A percentile compares a stretch with the other conserved stretches of the same genome.
phyloP scores from a whole-genome alignment of 2,329 filamentous ascomycete species.

The Teratosphaeria nubilosa region DNA sequence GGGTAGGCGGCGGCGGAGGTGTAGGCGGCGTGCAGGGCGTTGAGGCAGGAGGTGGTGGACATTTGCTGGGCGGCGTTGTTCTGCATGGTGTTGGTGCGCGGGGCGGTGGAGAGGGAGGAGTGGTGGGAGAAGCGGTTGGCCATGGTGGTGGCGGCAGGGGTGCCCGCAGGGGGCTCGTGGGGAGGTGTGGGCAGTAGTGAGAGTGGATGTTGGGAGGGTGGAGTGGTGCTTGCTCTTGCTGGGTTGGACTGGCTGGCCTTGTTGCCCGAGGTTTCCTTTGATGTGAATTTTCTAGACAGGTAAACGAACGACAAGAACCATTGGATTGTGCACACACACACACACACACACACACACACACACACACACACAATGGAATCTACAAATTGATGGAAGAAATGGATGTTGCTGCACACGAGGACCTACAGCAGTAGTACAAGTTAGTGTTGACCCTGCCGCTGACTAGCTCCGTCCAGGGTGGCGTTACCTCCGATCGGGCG shows the following conservation, averaged over 20 bases:
- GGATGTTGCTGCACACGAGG: neutral
- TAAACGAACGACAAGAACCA: neutral
- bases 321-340: neutral
- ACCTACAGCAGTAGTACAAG: too few relatives aligned
- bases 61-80: slow-evolving; percentile 63
- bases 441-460: neutral
- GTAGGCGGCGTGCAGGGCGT: slow-evolving; percentile 84
- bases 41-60: slow-evolving; percentile 85
- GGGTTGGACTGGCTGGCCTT: neutral
- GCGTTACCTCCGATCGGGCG: neutral
- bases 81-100: slow-evolving; percentile 40
- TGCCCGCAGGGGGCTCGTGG: slow-evolving; percentile 14
- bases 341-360: neutral
- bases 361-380: neutral
- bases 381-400: neutral
- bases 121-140: slow-evolving; percentile 53
- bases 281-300: neutral
- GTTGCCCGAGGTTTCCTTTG: neutral
- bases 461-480: neutral
- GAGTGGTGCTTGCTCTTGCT: neutral
- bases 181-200: neutral
- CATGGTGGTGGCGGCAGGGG: slow-evolving; percentile 34
- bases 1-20: slow-evolving; percentile 70
- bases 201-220: neutral
- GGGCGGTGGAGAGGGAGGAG: slow-evolving; percentile 49